phyloP scores from a whole-genome alignment of 257 asterid species.

The Marsdenia floribunda region DNA sequence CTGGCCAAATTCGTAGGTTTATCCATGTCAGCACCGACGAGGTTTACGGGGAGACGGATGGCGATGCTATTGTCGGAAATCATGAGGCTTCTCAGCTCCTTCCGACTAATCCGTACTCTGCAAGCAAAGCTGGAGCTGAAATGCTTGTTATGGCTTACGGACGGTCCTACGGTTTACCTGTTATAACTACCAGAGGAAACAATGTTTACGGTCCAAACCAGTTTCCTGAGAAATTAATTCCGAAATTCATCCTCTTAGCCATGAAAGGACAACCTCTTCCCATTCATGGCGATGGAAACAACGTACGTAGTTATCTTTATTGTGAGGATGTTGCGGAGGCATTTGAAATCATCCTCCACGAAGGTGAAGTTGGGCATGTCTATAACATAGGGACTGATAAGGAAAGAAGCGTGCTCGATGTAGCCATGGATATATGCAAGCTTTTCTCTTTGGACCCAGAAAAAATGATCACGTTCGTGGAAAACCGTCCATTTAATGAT shows the following conservation, averaged over 20 bases:
- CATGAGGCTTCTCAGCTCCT: conserved; percentile 66
- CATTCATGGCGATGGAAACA: conserved; percentile 67
- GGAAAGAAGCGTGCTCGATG: conserved; percentile 61
- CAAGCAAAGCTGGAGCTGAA: conserved; percentile 70
- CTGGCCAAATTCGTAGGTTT: conserved; percentile 53
- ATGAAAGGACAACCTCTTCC: conserved; percentile 62
- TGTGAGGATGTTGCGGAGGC: conserved; percentile 81
- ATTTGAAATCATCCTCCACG: conserved; percentile 58
- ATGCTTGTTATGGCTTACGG: conserved; percentile 81
- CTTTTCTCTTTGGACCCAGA: conserved; percentile 49
- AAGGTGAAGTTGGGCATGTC: conserved; percentile 66
- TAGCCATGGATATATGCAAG: conserved; percentile 53
- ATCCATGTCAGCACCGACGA: conserved; percentile 72
- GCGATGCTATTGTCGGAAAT: conserved; percentile 65
- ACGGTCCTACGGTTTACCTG: conserved; percentile 62
- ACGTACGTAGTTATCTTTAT: conserved; percentile 63
- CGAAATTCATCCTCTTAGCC: conserved; percentile 64
- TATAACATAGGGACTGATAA: conserved; percentile 60
- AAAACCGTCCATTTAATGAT: conserved; percentile 72
- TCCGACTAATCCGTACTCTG: conserved; percentile 66
- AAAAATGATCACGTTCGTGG: conserved; percentile 52
- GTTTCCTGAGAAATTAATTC: conserved; percentile 68
- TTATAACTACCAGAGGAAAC: conserved; percentile 64
- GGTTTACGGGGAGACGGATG: conserved; percentile 70
- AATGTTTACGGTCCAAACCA: conserved; percentile 72